These are phyloP conservation scores for Mallotus japonicus DNA, from an alignment of 441 rosid genomes.

Conservation along the genomic window DNA sequence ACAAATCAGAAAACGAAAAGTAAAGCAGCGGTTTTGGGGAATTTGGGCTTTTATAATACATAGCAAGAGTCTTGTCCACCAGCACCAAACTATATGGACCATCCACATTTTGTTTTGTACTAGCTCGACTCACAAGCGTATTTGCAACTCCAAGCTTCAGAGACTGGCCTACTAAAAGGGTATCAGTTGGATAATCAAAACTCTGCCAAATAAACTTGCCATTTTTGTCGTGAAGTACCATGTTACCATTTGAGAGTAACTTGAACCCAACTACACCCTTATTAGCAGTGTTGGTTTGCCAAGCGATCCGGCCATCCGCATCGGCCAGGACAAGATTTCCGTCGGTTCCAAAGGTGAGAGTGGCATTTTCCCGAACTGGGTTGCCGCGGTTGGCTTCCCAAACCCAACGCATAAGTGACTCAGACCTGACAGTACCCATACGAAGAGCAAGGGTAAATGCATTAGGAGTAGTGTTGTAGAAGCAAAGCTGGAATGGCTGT, in stretches of 20 bases:
- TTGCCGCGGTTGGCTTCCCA: slow-evolving; percentile 68
- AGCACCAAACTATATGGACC: slow-evolving; percentile 68
- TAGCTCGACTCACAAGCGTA: slow-evolving; percentile 55
- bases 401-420: slow-evolving; percentile 48
- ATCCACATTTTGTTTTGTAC: slow-evolving; percentile 31
- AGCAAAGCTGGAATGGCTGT: slow-evolving; percentile 55
- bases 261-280: slow-evolving; percentile 56
- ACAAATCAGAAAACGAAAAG: slow-evolving; percentile 21
- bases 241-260: slow-evolving; percentile 56
- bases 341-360: slow-evolving; percentile 44
- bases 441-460: slow-evolving; percentile 62
- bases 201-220: slow-evolving; percentile 67
- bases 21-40: slow-evolving; percentile 46
- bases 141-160: slow-evolving; percentile 31
- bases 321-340: slow-evolving; percentile 68
- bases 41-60: slow-evolving; percentile 49
- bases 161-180: slow-evolving; percentile 66
- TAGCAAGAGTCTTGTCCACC: slow-evolving; percentile 42
- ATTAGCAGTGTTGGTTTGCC: slow-evolving; percentile 72
- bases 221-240: slow-evolving; percentile 54
- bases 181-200: slow-evolving; percentile 69
- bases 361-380: slow-evolving; percentile 57
- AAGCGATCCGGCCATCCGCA: slow-evolving; percentile 48
- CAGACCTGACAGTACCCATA: slow-evolving; percentile 45
- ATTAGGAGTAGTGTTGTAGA: slow-evolving; percentile 75